Evolutionary conservation across 1,284 basidiomycete species (phyloP).

Genomic region (Boletus semigastroideus): DNA sequence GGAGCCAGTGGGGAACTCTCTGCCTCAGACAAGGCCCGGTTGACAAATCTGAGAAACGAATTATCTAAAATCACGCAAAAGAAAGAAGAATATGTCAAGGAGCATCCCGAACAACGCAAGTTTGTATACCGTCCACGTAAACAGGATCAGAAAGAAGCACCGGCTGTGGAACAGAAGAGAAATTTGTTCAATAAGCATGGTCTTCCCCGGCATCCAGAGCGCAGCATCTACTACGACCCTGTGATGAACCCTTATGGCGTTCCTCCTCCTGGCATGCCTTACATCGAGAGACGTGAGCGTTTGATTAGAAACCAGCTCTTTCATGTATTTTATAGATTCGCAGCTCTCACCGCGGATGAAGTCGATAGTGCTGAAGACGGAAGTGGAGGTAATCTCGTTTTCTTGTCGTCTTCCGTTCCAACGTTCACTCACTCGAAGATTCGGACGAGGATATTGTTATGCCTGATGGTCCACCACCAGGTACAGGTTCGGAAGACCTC

Average conservation of each 20-base stretch:
- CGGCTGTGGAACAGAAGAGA: slow-evolving; percentile 49
- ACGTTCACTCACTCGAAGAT: slow-evolving; percentile 18
- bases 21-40: slow-evolving; percentile 51
- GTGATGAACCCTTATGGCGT: slow-evolving; percentile 94
- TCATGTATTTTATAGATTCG: background rate
- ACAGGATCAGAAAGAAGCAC: slow-evolving; percentile 44
- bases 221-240: slow-evolving; percentile 91
- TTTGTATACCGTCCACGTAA: slow-evolving; percentile 64
- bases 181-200: slow-evolving; percentile 81
- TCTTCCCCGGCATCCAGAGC: slow-evolving; percentile 79
- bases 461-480: slow-evolving; percentile 73
- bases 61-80: slow-evolving; percentile 76
- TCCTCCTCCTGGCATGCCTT: slow-evolving; percentile 96
- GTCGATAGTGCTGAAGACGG: slow-evolving; percentile 61
- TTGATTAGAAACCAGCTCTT: slow-evolving; percentile 1
- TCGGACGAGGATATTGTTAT: slow-evolving; percentile 61
- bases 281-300: slow-evolving; percentile 77
- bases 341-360: slow-evolving; percentile 64
- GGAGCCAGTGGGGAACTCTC: slow-evolving; percentile 46
- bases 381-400: slow-evolving; percentile 37
- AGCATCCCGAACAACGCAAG: slow-evolving; percentile 85
- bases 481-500: slow-evolving; percentile 41
- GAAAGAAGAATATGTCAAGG: slow-evolving; percentile 87
- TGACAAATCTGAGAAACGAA: slow-evolving; percentile 73
- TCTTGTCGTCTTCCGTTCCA: slow-evolving; percentile 2